Evolutionary conservation across 768 basidiomycete genomes (phyloP), one percentile per base, ranked within the genome.

Genomic region (Psilocybe tampanensis): DNA sequence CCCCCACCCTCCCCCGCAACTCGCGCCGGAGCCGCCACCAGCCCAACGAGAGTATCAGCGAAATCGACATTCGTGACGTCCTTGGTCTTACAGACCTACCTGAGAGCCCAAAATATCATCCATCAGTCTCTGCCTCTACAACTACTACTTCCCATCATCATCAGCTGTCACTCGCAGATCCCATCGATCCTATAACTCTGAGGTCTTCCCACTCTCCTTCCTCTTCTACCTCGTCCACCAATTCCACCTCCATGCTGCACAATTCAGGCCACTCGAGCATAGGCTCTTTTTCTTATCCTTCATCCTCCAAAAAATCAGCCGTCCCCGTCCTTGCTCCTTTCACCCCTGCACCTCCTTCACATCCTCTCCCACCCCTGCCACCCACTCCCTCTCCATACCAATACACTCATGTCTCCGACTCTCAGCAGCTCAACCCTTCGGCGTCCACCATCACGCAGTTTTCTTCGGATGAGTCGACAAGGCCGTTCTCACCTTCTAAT

Each of bases 51-150:
- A 74, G 73, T 45, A 73, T 77, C 4, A 73, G 72, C 2, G 64
- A 66, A 8, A 75, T 77, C 45, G 73, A 76, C 60, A 70, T 77
- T 48, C 70, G 68, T 23, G 72, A 72, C 51, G 52, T 68, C 19
- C 47, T 66, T 24, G 66, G 59, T 5, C 52, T 61, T 17, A 54
- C 47, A 21, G 6, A 6, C 26, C 15, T n/a, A 11, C 13, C 44
- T 13, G 15, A 8, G 22, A 45, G 19, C 21, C 24, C 51, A 39
- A 26, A 24, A 47, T 50, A 39, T 21, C 49, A 53, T 39, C 47
- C 43, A 29, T 29, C 29, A 29, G 29, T 44, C 47, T 52, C 17
- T 34, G 24, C 45, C n/a, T n/a, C n/a, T n/a, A n/a, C n/a, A n/a
- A n/a, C n/a, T 36, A 52, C 19, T 42, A 50, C 49, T 59, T 18